Evolutionary conservation across 352 stramenopile genomes (phyloP), one percentile per base, ranked within the genome.

Genomic region (Globisporangium middletonii): DNA sequence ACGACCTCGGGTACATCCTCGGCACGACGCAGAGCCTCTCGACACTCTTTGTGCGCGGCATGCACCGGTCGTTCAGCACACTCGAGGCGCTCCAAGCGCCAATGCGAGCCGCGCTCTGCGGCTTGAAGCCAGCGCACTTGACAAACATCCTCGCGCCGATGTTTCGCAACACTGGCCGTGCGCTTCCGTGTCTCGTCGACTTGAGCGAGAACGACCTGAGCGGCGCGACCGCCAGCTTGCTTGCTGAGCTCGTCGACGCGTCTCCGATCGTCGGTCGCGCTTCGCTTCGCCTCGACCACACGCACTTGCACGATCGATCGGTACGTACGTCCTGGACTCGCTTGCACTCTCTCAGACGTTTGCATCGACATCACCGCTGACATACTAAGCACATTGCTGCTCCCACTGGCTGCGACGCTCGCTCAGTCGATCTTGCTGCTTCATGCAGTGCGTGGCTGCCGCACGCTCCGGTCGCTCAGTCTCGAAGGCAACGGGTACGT

Each of bases 161-260:
- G 79, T 86, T 92, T 13, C 65, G 73, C 16, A 92, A 92, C 59
- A 70, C 64, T 2, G 64, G 68, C 15, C 64, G 79, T 9, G 53
- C 57, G 12, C 64, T 59, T 35, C 69, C 72, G 8, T 79, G 76
- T 19, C 64, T 75, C 57, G 54, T 91, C 2, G 79, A 93, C 46
- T 45, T 91, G 45, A 93, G 80, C n/a, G 83, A 91, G 54, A 93
- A 93, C 63, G 60, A 89, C 38, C 59, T 91, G 6, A 75, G 71
- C 41, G 72, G 80, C 4, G 48, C 69, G 35, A 76, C 75, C 44
- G 79, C 74, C 8, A 61, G 67, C 18, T 35, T 78, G 3, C 50
- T 92, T 1, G 78, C 83, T 2, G 64, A 84, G 30, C 53, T 88
- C 13, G 47, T 88, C 2, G 73, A 78, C 35, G 68, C 67, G 13